These are phyloP conservation scores for Termitomyces sp. DNA, from an alignment of 768 basidiomycete genomes.

Conservation along the genomic window DNA sequence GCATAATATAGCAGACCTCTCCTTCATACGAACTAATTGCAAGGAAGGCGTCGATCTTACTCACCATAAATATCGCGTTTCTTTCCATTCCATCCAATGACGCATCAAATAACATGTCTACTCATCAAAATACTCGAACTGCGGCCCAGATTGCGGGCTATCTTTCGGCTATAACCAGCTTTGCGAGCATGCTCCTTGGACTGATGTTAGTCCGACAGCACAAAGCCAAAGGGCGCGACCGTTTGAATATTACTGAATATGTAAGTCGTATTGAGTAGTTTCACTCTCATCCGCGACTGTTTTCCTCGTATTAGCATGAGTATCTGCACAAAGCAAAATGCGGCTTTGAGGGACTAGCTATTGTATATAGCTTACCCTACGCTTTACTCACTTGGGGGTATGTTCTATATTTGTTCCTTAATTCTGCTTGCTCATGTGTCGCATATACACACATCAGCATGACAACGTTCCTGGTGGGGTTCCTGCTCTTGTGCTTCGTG, in stretches of 20 bases:
- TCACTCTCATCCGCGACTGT: background rate
- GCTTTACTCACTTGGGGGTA: constrained; percentile 8
- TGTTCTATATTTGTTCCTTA: background rate
- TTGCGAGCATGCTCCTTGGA: constrained; percentile 38
- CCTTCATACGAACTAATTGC: constrained; percentile 22
- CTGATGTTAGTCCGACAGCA: constrained; percentile 37
- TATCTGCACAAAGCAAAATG: background rate
- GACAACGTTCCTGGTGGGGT: background rate
- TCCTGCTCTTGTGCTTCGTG: background rate
- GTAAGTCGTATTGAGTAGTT: background rate
- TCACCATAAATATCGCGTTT: constrained; percentile 45
- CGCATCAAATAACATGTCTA: constrained; percentile 23
- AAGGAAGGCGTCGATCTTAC: constrained; percentile 39
- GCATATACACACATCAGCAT: background rate
- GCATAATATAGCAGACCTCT: background rate
- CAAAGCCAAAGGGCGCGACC: constrained; percentile 19
- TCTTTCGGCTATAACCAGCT: constrained; percentile 34
- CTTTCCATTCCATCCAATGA: constrained; percentile 35
- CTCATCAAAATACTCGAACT: constrained; percentile 12
- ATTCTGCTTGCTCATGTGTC: too few species aligned
- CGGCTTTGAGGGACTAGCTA: constrained; percentile 1
- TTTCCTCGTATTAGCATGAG: background rate
- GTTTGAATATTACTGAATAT: constrained; percentile 7
- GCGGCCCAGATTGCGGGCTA: constrained; percentile 36
- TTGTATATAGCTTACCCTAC: constrained; percentile 8